Percentiles rank a stretch among this genome's conserved stretches.
phyloP scores from a whole-genome alignment of 176 grass and related monocot genomes.

The Miscanthus lutarioriparius region DNA sequence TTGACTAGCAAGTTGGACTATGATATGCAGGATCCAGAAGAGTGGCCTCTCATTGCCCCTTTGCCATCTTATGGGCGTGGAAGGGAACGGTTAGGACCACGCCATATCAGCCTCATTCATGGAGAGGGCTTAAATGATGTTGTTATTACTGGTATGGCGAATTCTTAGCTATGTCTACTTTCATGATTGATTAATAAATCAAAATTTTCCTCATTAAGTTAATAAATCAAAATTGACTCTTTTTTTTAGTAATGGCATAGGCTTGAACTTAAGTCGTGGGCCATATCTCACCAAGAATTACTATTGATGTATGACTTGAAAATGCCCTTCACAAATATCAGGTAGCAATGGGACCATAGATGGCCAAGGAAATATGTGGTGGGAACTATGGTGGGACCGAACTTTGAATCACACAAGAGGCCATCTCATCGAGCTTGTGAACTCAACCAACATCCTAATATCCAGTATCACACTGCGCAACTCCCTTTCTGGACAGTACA shows the following conservation, averaged over 20 bases:
- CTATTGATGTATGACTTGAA: constrained; percentile 6
- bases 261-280: not conserved
- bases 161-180: constrained; percentile 3
- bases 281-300: not conserved
- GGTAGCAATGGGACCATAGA: constrained; percentile 89
- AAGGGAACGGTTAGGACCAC: constrained; percentile 73
- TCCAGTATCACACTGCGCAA: constrained; percentile 74
- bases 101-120: constrained; percentile 87
- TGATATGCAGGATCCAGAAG: constrained; percentile 62
- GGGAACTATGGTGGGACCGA: constrained; percentile 90
- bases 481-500: constrained; percentile 99
- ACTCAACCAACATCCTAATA: constrained; percentile 72
- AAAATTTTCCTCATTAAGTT: not conserved
- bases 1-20: constrained; percentile 29
- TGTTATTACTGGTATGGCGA: constrained; percentile 66
- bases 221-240: not conserved
- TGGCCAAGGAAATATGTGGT: constrained; percentile 92
- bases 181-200: not conserved
- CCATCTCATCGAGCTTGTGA: constrained; percentile 77
- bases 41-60: constrained; percentile 82
- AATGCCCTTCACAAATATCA: constrained; percentile 35
- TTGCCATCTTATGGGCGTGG: constrained; percentile 89
- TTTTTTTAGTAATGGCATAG: not conserved
- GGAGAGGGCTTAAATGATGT: constrained; percentile 75
- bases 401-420: constrained; percentile 86